Evolutionary conservation across 208 protist genomes (phyloP).

Genomic region (Leishmania aethiopica): DNA sequence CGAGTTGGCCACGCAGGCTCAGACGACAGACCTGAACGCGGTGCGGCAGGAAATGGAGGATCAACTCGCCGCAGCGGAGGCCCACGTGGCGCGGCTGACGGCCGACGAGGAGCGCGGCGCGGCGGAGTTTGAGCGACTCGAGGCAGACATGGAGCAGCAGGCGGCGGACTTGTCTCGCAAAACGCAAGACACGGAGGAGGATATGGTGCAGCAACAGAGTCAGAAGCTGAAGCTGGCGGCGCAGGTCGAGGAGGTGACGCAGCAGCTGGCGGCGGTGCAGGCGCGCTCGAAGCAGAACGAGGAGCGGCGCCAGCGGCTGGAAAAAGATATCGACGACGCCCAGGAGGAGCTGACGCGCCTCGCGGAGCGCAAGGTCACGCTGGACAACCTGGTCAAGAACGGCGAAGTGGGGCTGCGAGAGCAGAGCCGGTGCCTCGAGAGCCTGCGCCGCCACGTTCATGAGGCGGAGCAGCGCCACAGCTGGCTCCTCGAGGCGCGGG

Average conservation of each 20-base stretch:
- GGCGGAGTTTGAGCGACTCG: conserved; percentile 71
- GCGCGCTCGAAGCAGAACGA: conserved; percentile 39
- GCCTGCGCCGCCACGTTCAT: conserved; percentile 44
- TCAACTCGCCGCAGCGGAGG: conserved; percentile 58
- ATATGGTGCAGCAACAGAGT: conserved; percentile 53
- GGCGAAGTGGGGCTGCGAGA: conserved; percentile 79
- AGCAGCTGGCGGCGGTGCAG: conserved; percentile 53
- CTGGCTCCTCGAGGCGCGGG: conserved; percentile 57
- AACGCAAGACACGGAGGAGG: conserved; percentile 57
- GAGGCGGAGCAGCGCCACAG: conserved; percentile 69
- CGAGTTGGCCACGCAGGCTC: conserved; percentile 43
- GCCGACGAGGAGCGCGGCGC: conserved; percentile 57
- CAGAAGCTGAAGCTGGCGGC: conserved; percentile 36
- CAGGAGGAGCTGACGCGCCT: conserved; percentile 74
- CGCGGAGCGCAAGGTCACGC: conserved; percentile 50
- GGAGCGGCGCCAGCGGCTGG: conserved; percentile 57
- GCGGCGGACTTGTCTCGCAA: conserved; percentile 56
- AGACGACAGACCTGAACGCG: conserved; percentile 38
- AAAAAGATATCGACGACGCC: conserved; percentile 81
- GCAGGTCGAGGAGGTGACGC: conserved; percentile 38
- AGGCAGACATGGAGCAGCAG: conserved; percentile 78
- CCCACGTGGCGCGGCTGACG: conserved; percentile 36
- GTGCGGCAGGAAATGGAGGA: conserved; percentile 52
- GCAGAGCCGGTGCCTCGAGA: conserved; percentile 49
- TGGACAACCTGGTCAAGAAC: conserved; percentile 78